Percentiles rank a stretch among this genome's conserved stretches.
phyloP scores from a whole-genome alignment of 2,329 filamentous ascomycete genomes.

The Trichophyton rubrum region DNA sequence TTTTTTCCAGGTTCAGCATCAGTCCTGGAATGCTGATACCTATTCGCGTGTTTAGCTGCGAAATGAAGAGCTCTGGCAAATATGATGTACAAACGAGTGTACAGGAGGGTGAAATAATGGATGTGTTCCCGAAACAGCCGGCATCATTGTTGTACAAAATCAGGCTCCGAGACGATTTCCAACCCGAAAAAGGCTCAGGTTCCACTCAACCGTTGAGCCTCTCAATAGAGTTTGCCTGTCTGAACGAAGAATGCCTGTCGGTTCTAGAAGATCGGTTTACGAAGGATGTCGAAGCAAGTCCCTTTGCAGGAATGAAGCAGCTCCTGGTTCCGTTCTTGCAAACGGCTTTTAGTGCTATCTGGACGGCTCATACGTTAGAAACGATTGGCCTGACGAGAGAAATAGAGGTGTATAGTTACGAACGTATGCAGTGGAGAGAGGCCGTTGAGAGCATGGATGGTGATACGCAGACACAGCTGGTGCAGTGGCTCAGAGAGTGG shows the following conservation, averaged over 20 bases:
- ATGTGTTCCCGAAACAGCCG: constrained; percentile 70
- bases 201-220: constrained; percentile 39
- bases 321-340: constrained; percentile 42
- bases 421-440: constrained; percentile 42
- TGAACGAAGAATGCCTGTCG: constrained; percentile 58
- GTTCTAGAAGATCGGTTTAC: constrained; percentile 37
- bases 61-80: constrained; percentile 55
- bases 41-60: constrained; percentile 57
- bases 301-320: constrained; percentile 36
- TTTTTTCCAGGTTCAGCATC: constrained; percentile 86
- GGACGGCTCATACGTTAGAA: constrained; percentile 41
- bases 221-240: constrained; percentile 59
- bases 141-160: constrained; percentile 73
- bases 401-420: constrained; percentile 40
- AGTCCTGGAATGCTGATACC: constrained; percentile 67
- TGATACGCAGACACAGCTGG: constrained; percentile 31
- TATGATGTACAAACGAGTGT: constrained; percentile 44
- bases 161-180: constrained; percentile 20
- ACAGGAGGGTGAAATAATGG: constrained; percentile 35
- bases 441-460: constrained; percentile 41
- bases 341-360: constrained; percentile 33
- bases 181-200: constrained; percentile 25
- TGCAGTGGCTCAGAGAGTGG: constrained; percentile 32
- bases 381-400: constrained; percentile 42
- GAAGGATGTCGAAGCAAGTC: constrained; percentile 35